phyloP scores from a whole-genome alignment of 768 basidiomycete species.

The Exidia glandulosa region DNA sequence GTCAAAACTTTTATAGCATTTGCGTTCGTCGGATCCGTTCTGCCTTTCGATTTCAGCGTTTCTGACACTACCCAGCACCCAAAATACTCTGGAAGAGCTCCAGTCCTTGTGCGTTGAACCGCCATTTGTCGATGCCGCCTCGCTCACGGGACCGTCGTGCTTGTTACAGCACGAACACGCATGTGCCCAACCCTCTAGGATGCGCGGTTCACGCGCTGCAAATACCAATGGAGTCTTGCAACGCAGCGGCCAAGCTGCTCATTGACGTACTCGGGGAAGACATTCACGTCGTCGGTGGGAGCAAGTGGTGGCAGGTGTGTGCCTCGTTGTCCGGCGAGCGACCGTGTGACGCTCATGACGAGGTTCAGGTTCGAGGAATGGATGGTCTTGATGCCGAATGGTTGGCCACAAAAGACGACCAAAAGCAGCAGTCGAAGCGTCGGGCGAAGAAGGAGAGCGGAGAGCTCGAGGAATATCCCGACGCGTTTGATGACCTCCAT shows the following conservation, averaged over 20 bases:
- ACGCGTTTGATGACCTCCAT: slow-evolving; percentile 23
- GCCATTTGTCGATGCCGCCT: background rate
- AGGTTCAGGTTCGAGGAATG: slow-evolving; percentile 29
- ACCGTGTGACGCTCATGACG: background rate
- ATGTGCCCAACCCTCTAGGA: slow-evolving; percentile 79
- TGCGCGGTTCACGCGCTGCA: slow-evolving; percentile 59
- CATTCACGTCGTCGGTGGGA: slow-evolving; percentile 71
- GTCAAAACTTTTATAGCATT: slow-evolving; percentile 63
- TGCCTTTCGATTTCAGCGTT: background rate
- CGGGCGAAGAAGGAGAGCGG: slow-evolving; percentile 15
- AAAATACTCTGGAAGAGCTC: slow-evolving; percentile 61
- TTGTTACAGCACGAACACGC: slow-evolving; percentile 48
- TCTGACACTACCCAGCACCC: slow-evolving; percentile 22
- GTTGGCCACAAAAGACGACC: slow-evolving; percentile 29
- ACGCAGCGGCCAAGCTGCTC: slow-evolving; percentile 59
- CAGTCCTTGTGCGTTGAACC: slow-evolving; percentile 43
- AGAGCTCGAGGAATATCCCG: slow-evolving; percentile 6
- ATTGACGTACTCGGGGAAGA: slow-evolving; percentile 69
- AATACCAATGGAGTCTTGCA: slow-evolving; percentile 66
- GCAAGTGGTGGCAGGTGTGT: slow-evolving; percentile 97
- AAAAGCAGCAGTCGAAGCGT: slow-evolving; percentile 17
- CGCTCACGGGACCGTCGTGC: background rate
- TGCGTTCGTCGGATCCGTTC: slow-evolving; percentile 7
- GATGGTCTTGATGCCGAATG: slow-evolving; percentile 57
- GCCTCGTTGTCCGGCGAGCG: background rate